Base-by-base conservation (phyloP, 352 stramenopile genomes). In the Phytopythium ostracodes region DNA sequence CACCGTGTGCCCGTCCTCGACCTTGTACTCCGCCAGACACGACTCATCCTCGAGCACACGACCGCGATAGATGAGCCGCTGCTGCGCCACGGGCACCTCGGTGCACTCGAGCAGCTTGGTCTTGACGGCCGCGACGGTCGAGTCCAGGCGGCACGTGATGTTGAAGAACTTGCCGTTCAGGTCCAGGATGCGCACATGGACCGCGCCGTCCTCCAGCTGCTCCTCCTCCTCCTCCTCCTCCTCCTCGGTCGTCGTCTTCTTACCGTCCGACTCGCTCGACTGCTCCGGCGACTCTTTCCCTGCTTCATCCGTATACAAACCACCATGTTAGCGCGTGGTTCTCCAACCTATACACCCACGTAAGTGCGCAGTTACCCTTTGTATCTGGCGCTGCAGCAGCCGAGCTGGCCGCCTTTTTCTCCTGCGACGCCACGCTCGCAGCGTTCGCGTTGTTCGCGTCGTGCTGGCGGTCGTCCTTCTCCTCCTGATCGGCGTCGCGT, bases 61-160 rank as follows among this genome's bases (percentile, higher is more conserved):
- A 29, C 92, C 92, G 25, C 91, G 80, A 63, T 97, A 98, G 62
- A 98, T 98, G 38, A 98, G 80, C 27, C 91, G 76, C 74, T 98
- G 92, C 12, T 83, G 78, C 14, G 75, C 36, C 3, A 90, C 66
- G 0, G 81, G 66, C 43, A 96, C 82, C 47, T 92, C 85, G 0
- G 85, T 90, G 54, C 75, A 75, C 60, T 92, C 84, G 40, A 84
- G 59, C 52, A 96, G 80, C 54, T 91, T 87, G 47, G 73, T 63
- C 66, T 94, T 93, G 58, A 94, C 71, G 24, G 66, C 63, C 25
- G 67, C 49, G 25, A 96, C 81, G 12, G 46, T 79, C 84, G 79
- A 92, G 52, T 92, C 81, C 40, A 89, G 63, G 15, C 65, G 62
- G 49, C 84, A 91, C 29, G 73, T 36, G 59, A 96, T 86, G 40